Evolutionary conservation across 257 asterid genomes (phyloP).

Genomic region (Solanum gracilifrons): DNA sequence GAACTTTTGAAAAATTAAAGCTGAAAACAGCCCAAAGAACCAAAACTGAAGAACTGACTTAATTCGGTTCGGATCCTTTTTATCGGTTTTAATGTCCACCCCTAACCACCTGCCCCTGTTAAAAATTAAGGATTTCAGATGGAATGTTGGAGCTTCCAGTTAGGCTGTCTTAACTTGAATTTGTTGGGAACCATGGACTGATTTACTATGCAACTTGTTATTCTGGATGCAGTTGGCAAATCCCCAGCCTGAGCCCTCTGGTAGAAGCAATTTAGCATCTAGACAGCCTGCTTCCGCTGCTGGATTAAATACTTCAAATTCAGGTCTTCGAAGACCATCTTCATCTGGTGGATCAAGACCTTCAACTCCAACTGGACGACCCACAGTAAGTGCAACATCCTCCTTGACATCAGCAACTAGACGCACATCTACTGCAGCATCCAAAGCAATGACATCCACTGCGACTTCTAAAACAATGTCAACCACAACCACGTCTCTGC

Average conservation of each 20-base stretch:
- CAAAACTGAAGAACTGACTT: not conserved
- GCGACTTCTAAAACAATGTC: conserved; percentile 19
- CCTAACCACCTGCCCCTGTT: not conserved
- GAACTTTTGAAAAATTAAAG: not conserved
- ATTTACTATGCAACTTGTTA: conserved; percentile 14
- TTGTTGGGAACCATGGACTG: not conserved
- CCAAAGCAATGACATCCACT: conserved; percentile 12
- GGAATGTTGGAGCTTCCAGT: not conserved
- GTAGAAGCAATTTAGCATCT: conserved; percentile 53
- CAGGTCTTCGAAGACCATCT: conserved; percentile 72
- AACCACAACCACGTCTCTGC: not conserved
- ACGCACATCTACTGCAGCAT: conserved; percentile 27
- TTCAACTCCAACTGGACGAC: conserved; percentile 80
- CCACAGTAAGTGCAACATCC: conserved; percentile 43
- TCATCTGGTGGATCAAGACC: conserved; percentile 95
- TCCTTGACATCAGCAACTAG: conserved; percentile 41
- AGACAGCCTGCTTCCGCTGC: conserved; percentile 48
- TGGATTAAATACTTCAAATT: conserved; percentile 59
- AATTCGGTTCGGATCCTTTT: not conserved
- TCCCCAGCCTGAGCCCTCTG: conserved; percentile 58
- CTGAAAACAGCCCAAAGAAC: not conserved
- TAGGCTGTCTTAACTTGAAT: not conserved
- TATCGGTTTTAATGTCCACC: not conserved
- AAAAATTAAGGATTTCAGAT: not conserved
- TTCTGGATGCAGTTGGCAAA: conserved; percentile 60